Evolutionary conservation across 1,284 basidiomycete genomes (phyloP), one percentile per base, ranked within the genome.

Genomic region (Coniferiporia weirii): DNA sequence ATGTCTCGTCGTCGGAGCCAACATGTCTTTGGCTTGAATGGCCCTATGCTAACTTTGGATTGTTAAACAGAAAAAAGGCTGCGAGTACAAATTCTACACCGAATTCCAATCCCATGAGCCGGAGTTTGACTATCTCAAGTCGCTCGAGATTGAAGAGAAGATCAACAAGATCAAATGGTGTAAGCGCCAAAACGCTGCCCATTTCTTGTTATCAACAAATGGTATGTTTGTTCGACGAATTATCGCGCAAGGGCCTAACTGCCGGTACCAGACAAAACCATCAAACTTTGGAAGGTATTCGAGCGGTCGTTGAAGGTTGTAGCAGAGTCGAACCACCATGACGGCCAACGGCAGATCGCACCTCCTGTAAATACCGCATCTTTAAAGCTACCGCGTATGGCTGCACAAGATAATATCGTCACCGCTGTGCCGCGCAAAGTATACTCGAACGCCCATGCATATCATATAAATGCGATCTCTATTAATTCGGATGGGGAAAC

Each of bases 91-190:
- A 76, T 99, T 99, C 76, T 98, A 99, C 75, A 99, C 97, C 62
- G 97, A 99, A 76, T 97, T 99, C 72, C 97, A 99, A 80, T 97
- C 94, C 48, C 97, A 99, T 74, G 97, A 99, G 74, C 97, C 97
- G 61, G 97, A 99, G 74, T 99, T 99, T 74, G 97, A 99, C 80
- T 99, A 99, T 74, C 87, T 99, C 72, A 99, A 99, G 80, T 97
- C 94, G 35, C 81, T 99, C 66, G 97, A 99, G 81, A 99, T 99
- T 73, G 97, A 99, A 76, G 97, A 99, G 81, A 99, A 99, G 88
- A 99, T 99, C 82, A 99, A 99, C 81, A 93, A 98, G 84, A 99
- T 99, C 82, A 93, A 95, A 73, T 99, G 97, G 97, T 98, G 95
- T 82, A 95, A 89, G 78, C 85, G 97, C 64, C 95, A 98, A 76